phyloP scores from a whole-genome alignment of 2,329 filamentous ascomycete genomes.

The Colletotrichum sp. region DNA sequence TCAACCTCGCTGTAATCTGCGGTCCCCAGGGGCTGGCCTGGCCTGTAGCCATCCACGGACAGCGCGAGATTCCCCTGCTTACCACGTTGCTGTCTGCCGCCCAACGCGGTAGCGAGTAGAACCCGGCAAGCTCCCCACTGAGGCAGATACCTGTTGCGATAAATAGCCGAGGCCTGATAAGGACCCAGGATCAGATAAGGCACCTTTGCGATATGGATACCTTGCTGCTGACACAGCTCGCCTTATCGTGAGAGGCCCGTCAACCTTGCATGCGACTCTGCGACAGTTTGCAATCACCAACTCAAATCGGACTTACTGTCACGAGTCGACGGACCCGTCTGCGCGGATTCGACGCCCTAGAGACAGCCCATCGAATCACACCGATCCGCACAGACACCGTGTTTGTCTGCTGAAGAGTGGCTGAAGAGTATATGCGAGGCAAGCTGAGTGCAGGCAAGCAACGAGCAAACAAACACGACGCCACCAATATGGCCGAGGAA shows the following conservation, averaged over 20 bases:
- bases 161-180: background rate
- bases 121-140: background rate
- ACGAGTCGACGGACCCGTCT: background rate
- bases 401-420: background rate
- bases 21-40: background rate
- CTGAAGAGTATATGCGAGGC: background rate
- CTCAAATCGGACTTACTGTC: background rate
- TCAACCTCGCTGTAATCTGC: background rate
- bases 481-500: constrained; percentile 24
- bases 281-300: background rate
- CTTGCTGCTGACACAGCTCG: background rate
- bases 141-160: background rate
- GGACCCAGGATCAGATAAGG: background rate
- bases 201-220: background rate
- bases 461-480: background rate
- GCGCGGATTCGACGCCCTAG: background rate
- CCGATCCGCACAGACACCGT: background rate
- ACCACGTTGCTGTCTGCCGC: background rate
- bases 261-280: background rate
- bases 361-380: background rate
- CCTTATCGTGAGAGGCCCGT: background rate
- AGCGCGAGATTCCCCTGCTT: background rate
- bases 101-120: background rate
- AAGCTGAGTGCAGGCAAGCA: background rate
- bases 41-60: background rate